phyloP scores from a whole-genome alignment of 495 filamentous ascomycete genomes.

The Halenospora varia region DNA sequence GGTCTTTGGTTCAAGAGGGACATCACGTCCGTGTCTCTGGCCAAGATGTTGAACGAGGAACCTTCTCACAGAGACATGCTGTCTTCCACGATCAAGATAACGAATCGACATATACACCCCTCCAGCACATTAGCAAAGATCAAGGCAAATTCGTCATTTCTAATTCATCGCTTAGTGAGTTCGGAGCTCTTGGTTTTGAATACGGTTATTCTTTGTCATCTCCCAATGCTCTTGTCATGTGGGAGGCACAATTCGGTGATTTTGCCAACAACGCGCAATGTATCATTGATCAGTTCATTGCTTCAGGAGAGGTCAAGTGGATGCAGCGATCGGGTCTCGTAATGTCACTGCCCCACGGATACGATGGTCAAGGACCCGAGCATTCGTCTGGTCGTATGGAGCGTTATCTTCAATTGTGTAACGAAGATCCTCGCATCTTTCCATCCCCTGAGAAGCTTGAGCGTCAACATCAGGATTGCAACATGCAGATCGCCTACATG shows the following conservation, averaged over 20 bases:
- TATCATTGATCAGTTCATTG: conserved; percentile 98
- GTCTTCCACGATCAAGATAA: conserved; percentile 96
- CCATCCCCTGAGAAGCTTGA: conserved; percentile 82
- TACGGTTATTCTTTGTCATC: conserved; percentile 98
- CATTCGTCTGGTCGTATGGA: conserved; percentile 98
- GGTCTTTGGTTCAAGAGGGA: conserved; percentile 83
- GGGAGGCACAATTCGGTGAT: conserved; percentile 99
- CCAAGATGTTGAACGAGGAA: conserved; percentile 98
- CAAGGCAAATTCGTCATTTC: conserved; percentile 95
- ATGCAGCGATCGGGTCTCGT: conserved; percentile 94
- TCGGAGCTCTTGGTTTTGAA: conserved; percentile 92
- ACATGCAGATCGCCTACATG: conserved; percentile 97
- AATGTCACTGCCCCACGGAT: conserved; percentile 92
- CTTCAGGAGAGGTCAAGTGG: conserved; percentile 97
- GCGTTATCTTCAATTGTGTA: conserved; percentile 94
- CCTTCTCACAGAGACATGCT: conserved; percentile 96
- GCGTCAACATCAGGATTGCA: conserved; percentile 98
- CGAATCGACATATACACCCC: conserved; percentile 87
- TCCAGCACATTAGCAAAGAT: conserved; percentile 81
- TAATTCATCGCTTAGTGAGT: conserved; percentile 96
- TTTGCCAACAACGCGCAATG: conserved; percentile 99
- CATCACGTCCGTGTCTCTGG: conserved; percentile 96
- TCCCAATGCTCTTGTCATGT: conserved; percentile 94
- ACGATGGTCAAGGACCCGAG: conserved; percentile 97
- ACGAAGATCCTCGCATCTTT: conserved; percentile 94